Base-by-base conservation (phyloP, 768 basidiomycete genomes). In the Polyporus arcularius region DNA sequence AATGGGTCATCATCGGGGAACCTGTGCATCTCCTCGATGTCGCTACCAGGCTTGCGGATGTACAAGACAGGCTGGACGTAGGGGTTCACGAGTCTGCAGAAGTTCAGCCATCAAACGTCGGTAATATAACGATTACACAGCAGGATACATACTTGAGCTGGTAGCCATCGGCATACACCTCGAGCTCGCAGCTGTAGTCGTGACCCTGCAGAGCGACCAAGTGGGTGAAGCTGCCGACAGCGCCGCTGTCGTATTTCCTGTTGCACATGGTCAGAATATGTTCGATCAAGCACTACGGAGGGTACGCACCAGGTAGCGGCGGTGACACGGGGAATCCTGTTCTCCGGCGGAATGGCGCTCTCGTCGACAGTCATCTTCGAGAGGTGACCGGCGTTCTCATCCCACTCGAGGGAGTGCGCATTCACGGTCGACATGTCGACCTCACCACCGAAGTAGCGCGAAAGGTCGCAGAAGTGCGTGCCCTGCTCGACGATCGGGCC, bases 381-480 rank as follows among this genome's bases (percentile, higher is more conserved):
- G 38, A 98, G 84, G 16, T 84, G 75, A 38, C 96, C 96, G 10
- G 96, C 90, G 64, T 86, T 84, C 74, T 98, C 96, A 71, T 93
- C 80, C 90, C 90, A 94, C 71, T 96, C 96, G 35, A 98, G 82
- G 9, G 95, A 93, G 70, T 94, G 92, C 15, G 96, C 96, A 41
- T 73, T 77, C 42, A 94, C 90, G 38, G 83, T 84, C 53, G 85
- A 77, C 62, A 96, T 86, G 70, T 97, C 92, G 59, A 97, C 93
- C 65, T 96, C 92, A 15, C 96, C 96, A 53, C 96, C 96, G 70
- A 98, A 98, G 80, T 96, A 96, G 66, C 96, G 89, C 42, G 94
- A 97, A 46, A 97, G 83, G 77, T 98, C 95, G 68, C 93, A 95
- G 78, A 98, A 96, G 78, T 98, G 96, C 14, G 96, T 98, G 49